These are phyloP conservation scores for Gossypium longicalyx DNA, from an alignment of 345 rosid species.

Conservation along the genomic window DNA sequence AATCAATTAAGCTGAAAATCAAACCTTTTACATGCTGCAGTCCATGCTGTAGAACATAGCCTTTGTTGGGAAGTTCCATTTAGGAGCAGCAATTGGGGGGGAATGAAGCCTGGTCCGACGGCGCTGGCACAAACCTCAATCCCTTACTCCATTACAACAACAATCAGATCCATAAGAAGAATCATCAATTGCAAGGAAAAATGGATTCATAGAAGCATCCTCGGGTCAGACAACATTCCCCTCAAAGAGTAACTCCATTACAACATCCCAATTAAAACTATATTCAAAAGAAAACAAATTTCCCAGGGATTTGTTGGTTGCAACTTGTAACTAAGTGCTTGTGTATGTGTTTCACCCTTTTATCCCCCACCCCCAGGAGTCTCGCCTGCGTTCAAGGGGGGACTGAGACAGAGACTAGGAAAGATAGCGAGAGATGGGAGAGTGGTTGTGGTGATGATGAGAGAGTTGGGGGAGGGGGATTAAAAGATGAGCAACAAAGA, in stretches of 20 bases:
- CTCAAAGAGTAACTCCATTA: slow-evolving; percentile 53
- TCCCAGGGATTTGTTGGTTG: not conserved
- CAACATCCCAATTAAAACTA: not conserved
- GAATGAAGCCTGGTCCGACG: slow-evolving; percentile 99
- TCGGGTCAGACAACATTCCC: slow-evolving; percentile 99
- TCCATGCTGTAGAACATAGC: not conserved
- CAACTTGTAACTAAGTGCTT: not conserved
- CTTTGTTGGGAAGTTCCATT: not conserved
- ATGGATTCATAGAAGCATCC: slow-evolving; percentile 41
- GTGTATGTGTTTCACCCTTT: slow-evolving; percentile 5
- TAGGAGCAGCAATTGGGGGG: slow-evolving; percentile 77
- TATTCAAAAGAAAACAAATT: not conserved
- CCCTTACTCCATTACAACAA: not conserved
- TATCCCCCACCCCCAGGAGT: slow-evolving; percentile 45
- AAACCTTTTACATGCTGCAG: slow-evolving; percentile 31
- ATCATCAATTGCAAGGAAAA: not conserved
- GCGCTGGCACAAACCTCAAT: slow-evolving; percentile 32
- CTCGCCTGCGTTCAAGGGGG: slow-evolving; percentile 64
- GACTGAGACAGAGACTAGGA: slow-evolving; percentile 23
- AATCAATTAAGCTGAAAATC: not conserved
- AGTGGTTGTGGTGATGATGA: slow-evolving; percentile 26
- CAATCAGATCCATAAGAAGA: not conserved
- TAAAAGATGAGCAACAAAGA: slow-evolving; percentile 29
- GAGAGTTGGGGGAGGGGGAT: slow-evolving; percentile 27
- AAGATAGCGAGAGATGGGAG: slow-evolving; percentile 21